A percentile compares a stretch with the other conserved stretches of the same genome.
These are phyloP conservation scores for Erythrobasidium yunnanense DNA, from an alignment of 768 basidiomycete genomes.

Conservation along the genomic window DNA sequence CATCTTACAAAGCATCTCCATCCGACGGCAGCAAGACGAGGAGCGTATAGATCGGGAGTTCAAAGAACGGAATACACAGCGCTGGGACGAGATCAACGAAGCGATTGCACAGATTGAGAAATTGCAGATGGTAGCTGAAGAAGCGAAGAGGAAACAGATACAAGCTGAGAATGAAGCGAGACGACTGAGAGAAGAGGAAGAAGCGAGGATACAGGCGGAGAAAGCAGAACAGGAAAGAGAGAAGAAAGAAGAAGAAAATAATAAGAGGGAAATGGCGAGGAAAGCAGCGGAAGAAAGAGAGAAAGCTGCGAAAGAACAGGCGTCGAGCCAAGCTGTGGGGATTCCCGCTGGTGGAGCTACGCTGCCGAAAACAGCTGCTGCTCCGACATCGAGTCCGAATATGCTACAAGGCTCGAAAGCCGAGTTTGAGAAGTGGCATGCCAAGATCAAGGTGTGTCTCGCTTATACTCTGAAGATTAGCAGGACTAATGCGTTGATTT, in stretches of 20 bases:
- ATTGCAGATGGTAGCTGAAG: not conserved
- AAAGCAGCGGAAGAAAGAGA: constrained; percentile 25
- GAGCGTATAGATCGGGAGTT: not conserved
- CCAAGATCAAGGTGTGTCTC: constrained; percentile 47
- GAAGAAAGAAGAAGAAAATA: not conserved
- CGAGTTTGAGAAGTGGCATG: constrained; percentile 27
- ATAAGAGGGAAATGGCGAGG: constrained; percentile 20
- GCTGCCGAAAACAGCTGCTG: too few species aligned
- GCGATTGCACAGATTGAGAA: not conserved
- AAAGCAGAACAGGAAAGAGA: constrained; percentile 11
- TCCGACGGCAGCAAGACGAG: not conserved
- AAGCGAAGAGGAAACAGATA: not conserved
- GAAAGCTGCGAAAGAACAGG: not conserved
- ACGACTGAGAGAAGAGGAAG: constrained; percentile 57
- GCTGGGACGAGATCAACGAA: not conserved
- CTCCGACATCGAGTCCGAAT: too few species aligned
- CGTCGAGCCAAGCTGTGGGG: constrained; percentile 36
- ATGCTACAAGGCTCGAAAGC: not conserved
- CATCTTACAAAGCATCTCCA: not conserved
- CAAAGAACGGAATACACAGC: not conserved
- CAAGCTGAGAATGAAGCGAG: constrained; percentile 50
- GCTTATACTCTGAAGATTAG: too few species aligned
- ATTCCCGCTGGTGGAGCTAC: not conserved
- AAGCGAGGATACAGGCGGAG: constrained; percentile 50
- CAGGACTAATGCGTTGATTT: too few species aligned